Evolutionary conservation across 495 filamentous ascomycete species (phyloP), one percentile per base, ranked within the genome.

Genomic region (Penicillium maclennaniae): DNA sequence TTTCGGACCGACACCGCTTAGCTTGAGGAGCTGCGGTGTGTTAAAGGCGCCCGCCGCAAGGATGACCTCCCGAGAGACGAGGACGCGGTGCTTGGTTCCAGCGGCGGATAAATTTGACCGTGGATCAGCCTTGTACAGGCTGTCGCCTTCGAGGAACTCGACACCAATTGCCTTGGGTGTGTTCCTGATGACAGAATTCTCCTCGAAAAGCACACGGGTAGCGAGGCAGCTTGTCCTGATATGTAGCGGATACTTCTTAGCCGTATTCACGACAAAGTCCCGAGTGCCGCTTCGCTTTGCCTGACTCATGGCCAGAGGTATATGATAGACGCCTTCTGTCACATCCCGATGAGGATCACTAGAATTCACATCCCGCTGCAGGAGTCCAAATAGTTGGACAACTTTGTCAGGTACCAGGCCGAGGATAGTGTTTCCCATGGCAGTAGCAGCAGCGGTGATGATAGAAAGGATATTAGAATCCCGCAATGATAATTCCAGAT

Each of bases 11-110:
- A 89, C 68, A 7, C 87, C 86, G 1, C 75, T 82, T 4, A 85
- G 75, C 59, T 86, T 82, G 20, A 89, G 79, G 1, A 88, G 59
- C 55, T 83, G 79, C 0, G 84, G 83, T 0, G 81, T 76, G 72
- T 85, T 80, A 65, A 82, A 82, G 6, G 75, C 62, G 23, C 86
- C 85, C 9, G 74, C 83, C 12, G 83, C 66, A 1, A 85, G 21
- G 37, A 86, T 81, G 44, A 86, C 75, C 60, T 85, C 82, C 17
- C 74, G 70, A 0, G 73, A 72, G 4, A 80, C 83, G 2, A 56
- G 57, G 3, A 73, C 78, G 8, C 70, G 70, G 45, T 73, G 60
- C n/a, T 76, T 50, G n/a, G n/a, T n/a, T n/a, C n/a, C n/a, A n/a
- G n/a, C n/a, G n/a, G n/a, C n/a, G n/a, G n/a, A n/a, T n/a, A n/a